Base-by-base conservation (phyloP, 441 rosid species). In the Biscutella auriculata region DNA sequence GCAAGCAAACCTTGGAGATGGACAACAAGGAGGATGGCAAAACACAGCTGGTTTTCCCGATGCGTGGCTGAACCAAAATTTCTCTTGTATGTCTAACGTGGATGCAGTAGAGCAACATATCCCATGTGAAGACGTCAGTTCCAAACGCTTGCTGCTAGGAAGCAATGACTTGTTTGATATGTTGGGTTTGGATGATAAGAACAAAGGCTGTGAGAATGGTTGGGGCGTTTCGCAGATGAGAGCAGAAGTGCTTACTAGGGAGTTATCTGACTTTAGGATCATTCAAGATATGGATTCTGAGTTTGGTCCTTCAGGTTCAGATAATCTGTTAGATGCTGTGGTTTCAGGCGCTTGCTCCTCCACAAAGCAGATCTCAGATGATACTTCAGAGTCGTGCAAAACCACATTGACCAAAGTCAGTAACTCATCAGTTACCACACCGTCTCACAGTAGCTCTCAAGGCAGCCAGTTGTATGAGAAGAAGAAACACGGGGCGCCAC, bases 251-350 rank as follows among this genome's bases (percentile, higher is more conserved):
- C 36, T 59, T 40, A 73, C 66, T 32, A 71, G 74, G 39, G 82
- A 74, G 63, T 50, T 46, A 47, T 73, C 75, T 5, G 55, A 70
- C 26, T 65, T 73, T 32, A 64, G 45, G 70, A 70, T 69, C 62
- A 71, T 63, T 57, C 78, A 67, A 12, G 83, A 69, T 46, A 47
- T 53, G 52, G 70, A 48, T 65, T 57, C 75, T 30, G 79, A 60
- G 46, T 53, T 77, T 58, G 68, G 63, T 57, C 63, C 84, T 19
- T 63, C 60, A 8, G 69, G 71, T 12, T 72, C 76, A 7, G 95
- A 83, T 67, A 66, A 93, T 78, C 90, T 93, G 63, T 69, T 93
- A 71, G 98, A 88, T 72, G 98, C 98, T 11, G 95, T 93, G 37
- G 95, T 93, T 48, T 81, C 92, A 1, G 75, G 77, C 60, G 88